Base-by-base conservation (phyloP, 768 basidiomycete species). In the Gelatoporia subvermispora region DNA sequence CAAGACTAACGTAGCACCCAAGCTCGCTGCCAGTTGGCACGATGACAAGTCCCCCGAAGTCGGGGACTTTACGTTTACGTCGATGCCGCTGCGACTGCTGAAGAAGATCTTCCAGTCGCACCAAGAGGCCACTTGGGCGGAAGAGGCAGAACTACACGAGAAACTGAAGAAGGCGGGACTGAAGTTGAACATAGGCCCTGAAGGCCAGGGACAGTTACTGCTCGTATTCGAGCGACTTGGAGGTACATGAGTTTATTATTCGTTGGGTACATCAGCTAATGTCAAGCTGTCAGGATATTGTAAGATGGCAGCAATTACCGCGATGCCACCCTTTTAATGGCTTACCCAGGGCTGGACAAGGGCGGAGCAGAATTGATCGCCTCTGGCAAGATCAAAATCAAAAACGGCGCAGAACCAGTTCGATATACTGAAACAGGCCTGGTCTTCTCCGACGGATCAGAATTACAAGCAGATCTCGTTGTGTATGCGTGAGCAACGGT, bases 121-220 rank as follows among this genome's bases (percentile, higher is more conserved):
- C 2, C 53, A 62, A 48, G 50, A 60, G 21, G 38, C 53, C 41
- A 35, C 51, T 25, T 63, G 59, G 61, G 65, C 57, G 31, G 41
- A 49, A 13, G 68, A 75, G 35, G 59, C 56, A 40, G 64, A 63
- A 15, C 61, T 72, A 51, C 64, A 66, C 37, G 64, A 67, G 18
- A 65, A 64, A 3, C 46, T 73, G 51, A 47, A 53, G 34, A 64
- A 68, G 44, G 68, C 64, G 4, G 73, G 73, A 2, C 42, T 75
- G 45, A 61, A 62, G 39, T 49, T 72, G n/a, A 64, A 64, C 39
- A 62, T 65, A 57, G 71, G 72, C 0, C 44, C 42, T 7, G 63
- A 68, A 35, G 70, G 68, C 8, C 49, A 62, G 2, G 72, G 72
- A 10, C 23, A 51, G 16, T 58, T 54, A 13, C 45, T 63, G 15